A percentile compares a stretch with the other conserved stretches of the same genome.
Conservation (phyloP, 2,329 filamentous ascomycete genomes). For the Neopestalotiopsis sp. region DNA sequence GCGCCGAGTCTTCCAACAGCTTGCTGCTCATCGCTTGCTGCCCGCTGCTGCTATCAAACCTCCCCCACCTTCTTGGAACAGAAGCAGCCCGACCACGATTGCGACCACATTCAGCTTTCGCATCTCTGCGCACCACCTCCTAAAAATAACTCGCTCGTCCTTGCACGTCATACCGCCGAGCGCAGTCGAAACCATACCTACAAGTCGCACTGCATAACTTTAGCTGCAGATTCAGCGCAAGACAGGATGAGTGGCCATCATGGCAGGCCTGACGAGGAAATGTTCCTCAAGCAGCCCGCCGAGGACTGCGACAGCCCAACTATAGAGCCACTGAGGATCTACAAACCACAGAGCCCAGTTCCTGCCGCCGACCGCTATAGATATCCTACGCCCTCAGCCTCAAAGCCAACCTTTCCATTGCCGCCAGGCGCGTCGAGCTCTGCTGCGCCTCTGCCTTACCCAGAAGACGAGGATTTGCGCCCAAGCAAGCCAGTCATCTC, state of each 20-base stretch:
- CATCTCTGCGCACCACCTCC: constrained; percentile 24
- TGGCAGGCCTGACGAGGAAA: constrained; percentile 78
- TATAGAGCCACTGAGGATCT: constrained; percentile 83
- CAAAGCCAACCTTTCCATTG: constrained; percentile 65
- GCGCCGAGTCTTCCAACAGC: neutral
- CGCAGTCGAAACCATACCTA: constrained; percentile 18
- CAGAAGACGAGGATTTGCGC: constrained; percentile 67
- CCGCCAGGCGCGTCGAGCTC: constrained; percentile 75
- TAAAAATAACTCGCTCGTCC: constrained; percentile 29
- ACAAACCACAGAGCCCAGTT: constrained; percentile 74
- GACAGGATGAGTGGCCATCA: constrained; percentile 64
- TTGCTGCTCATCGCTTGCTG: constrained; percentile 3
- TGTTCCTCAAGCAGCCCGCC: constrained; percentile 73
- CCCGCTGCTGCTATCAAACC: constrained; percentile 17
- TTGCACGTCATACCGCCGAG: constrained; percentile 7
- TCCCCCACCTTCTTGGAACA: constrained; percentile 28
- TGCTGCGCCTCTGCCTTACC: constrained; percentile 72
- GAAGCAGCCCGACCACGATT: constrained; percentile 21
- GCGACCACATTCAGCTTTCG: constrained; percentile 21
- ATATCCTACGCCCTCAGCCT: constrained; percentile 54
- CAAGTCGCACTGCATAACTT: constrained; percentile 4
- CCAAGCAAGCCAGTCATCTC: constrained; percentile 46
- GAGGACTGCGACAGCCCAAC: constrained; percentile 73
- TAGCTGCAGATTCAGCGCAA: constrained; percentile 36
- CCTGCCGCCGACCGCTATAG: constrained; percentile 53